Base-by-base conservation (phyloP, 306 rosid species). In the Neltuma alba region DNA sequence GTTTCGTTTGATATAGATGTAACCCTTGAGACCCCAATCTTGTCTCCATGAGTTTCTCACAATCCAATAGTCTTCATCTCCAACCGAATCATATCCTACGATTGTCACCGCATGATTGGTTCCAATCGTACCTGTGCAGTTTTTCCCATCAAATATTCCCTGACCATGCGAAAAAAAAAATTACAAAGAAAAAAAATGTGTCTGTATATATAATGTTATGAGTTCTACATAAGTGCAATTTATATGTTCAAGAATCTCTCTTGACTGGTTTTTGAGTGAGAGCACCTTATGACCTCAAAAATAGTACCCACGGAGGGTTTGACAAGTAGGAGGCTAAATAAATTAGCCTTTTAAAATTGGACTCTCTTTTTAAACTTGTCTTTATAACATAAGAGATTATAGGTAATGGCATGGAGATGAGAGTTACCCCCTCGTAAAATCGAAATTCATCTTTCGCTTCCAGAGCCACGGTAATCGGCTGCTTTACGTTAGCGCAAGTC, bases 21-120 rank as follows among this genome's bases (percentile, higher is more conserved):
- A 87, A 21, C 89, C 92, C 20, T 85, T 78, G 0, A 87, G 36
- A 25, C 89, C 89, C 89, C 92, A 85, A 25, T 58, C 64, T 38
- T 80, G 76, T 41, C 89, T 87, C 90, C 88, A 87, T 14, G 86
- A 89, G 65, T 85, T 89, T 74, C 83, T 89, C 34, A 80, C 90
- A 14, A 87, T 87, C 93, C 88, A 87, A 40, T 83, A 89, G 62
- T 89, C 93, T 74, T 70, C 80, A 54, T 38, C 85, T 27, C 77
- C 76, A n/a, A 76, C 82, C 2, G 89, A 89, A 18, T 86, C 91
- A 47, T 87, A 89, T 1, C 88, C 91, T 42, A 89, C 87, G 0
- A 87, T 18, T 20, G 85, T 41, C 77, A 81, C 76, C 0, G 85
- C 86, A 58, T 87, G 89, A 62, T 85, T 89, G 55, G 78, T 76